phyloP scores from a whole-genome alignment of 768 basidiomycete genomes.

The Xerocomus potaroensis region DNA sequence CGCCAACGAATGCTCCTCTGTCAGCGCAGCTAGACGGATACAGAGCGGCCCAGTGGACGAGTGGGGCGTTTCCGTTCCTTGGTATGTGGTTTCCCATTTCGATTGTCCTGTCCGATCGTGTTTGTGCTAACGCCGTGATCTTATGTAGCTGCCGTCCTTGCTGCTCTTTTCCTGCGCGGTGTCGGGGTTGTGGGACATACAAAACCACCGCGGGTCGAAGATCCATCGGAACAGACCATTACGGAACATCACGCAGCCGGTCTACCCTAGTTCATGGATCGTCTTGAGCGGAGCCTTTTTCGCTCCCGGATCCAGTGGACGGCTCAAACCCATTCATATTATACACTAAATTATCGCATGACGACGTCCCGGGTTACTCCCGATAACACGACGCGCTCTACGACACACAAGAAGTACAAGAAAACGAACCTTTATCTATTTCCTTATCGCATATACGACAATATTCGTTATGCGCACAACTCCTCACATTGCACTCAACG shows the following conservation, averaged over 20 bases:
- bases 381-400: slow-evolving; percentile 3
- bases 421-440: neutral
- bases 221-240: slow-evolving; percentile 23
- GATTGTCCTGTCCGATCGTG: neutral
- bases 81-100: slow-evolving; percentile 39
- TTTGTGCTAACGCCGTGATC: neutral
- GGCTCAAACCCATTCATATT: neutral
- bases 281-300: neutral
- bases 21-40: slow-evolving; percentile 50
- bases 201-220: neutral
- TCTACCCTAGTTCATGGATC: slow-evolving; percentile 5
- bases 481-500: neutral
- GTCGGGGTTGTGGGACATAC: slow-evolving; percentile 39
- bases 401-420: slow-evolving; percentile 3
- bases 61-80: slow-evolving; percentile 55
- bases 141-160: slow-evolving; percentile 29
- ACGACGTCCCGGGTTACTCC: neutral
- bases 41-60: slow-evolving; percentile 60
- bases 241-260: slow-evolving; percentile 3
- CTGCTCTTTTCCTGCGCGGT: slow-evolving; percentile 34
- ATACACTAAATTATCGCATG: slow-evolving; percentile 1
- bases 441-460: neutral
- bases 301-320: neutral
- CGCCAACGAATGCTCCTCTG: slow-evolving; percentile 28
- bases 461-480: neutral